Percentiles rank a stretch among this genome's conserved stretches.
These are phyloP conservation scores for Trichophyton benhamiae DNA, from an alignment of 2,329 filamentous ascomycete genomes.

Conservation along the genomic window DNA sequence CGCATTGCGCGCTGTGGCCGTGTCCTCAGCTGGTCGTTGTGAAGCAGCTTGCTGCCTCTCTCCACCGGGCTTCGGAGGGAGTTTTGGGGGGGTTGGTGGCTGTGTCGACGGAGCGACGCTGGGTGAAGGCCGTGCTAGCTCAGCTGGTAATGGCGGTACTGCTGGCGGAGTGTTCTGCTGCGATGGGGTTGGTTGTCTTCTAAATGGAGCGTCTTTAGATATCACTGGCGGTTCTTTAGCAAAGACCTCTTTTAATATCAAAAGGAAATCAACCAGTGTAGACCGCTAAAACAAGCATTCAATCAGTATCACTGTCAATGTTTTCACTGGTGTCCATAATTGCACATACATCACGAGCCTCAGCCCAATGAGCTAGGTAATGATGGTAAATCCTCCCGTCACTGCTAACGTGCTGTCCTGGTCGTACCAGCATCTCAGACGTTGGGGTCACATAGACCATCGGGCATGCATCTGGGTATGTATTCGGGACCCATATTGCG, in stretches of 20 bases:
- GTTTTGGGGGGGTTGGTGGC: constrained; percentile 31
- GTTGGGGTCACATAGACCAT: constrained; percentile 81
- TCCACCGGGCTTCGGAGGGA: constrained; percentile 28
- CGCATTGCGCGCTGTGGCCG: not conserved
- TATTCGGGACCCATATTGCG: constrained; percentile 83
- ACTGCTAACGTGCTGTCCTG: constrained; percentile 86
- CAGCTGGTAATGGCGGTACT: constrained; percentile 59
- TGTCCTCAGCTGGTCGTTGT: constrained; percentile 13
- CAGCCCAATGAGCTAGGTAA: constrained; percentile 78
- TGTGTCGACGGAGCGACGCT: constrained; percentile 40
- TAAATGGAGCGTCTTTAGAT: constrained; percentile 43
- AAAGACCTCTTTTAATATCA: constrained; percentile 73
- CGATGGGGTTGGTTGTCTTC: constrained; percentile 40
- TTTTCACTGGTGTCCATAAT: not conserved
- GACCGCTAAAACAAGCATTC: constrained; percentile 49
- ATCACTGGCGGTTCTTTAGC: constrained; percentile 89
- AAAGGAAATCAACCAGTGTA: constrained; percentile 68
- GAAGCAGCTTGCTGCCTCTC: constrained; percentile 12
- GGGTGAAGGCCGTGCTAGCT: constrained; percentile 36
- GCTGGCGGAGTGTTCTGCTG: constrained; percentile 45
- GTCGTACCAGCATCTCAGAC: constrained; percentile 75
- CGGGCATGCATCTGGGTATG: constrained; percentile 75
- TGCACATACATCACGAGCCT: constrained; percentile 73
- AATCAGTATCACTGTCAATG: constrained; percentile 8
- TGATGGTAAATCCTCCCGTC: constrained; percentile 93